These are phyloP conservation scores for Kwoniella newhampshirensis DNA, from an alignment of 768 basidiomycete genomes.

Conservation along the genomic window DNA sequence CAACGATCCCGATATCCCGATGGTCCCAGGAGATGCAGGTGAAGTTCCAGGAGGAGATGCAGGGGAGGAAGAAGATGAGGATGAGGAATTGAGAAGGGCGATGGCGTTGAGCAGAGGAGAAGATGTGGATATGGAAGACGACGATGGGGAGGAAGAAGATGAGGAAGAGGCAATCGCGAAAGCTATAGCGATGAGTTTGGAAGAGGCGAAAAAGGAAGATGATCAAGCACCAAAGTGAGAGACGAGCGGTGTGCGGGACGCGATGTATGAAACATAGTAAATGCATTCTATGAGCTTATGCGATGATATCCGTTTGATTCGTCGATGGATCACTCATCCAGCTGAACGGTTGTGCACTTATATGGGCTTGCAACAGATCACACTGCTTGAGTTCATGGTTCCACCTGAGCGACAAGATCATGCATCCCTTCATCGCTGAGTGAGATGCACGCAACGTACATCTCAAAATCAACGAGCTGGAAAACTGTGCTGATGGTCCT, in stretches of 20 bases:
- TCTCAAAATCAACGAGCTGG: no score
- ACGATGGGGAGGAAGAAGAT: conserved; percentile 57
- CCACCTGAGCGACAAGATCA: no score
- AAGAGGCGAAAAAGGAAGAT: conserved; percentile 34
- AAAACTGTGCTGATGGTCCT: no score
- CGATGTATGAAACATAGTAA: no score
- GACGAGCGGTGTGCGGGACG: background rate
- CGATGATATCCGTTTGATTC: no score
- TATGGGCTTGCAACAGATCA: no score
- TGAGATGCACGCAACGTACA: no score
- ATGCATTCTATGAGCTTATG: no score
- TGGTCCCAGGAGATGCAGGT: conserved; percentile 28
- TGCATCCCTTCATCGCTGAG: no score
- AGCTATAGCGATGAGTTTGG: conserved; percentile 90
- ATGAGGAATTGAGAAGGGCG: conserved; percentile 71
- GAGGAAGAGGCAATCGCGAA: conserved; percentile 87
- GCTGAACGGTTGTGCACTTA: no score
- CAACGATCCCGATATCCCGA: conserved; percentile 26
- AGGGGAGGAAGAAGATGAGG: conserved; percentile 64
- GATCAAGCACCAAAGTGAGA: conserved; percentile 40
- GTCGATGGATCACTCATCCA: no score
- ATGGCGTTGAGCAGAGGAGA: conserved; percentile 67
- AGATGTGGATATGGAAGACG: conserved; percentile 57
- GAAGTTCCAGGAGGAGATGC: conserved; percentile 19
- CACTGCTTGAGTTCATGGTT: no score